Conservation (phyloP, 352 stramenopile genomes). For the Saprolegnia parasitica region DNA sequence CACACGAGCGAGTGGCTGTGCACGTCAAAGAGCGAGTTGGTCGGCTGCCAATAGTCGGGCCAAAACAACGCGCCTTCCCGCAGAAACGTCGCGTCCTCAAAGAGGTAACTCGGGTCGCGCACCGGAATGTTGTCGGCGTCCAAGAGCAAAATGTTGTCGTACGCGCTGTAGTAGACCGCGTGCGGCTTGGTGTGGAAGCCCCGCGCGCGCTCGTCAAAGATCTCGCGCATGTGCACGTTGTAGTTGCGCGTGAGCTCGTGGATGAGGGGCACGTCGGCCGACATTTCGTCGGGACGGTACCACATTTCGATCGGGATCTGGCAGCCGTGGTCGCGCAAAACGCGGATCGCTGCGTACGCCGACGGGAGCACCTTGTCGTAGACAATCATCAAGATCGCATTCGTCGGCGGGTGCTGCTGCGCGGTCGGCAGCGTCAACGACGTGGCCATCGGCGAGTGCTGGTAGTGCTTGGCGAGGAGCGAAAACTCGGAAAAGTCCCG, state of each 20-base stretch:
- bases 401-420: conserved; percentile 38
- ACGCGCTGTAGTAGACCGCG: conserved; percentile 82
- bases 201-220: conserved; percentile 67
- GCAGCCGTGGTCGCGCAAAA: conserved; percentile 72
- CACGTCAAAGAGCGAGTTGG: conserved; percentile 72
- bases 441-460: conserved; percentile 60
- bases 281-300: conserved; percentile 83
- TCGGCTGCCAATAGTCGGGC: conserved; percentile 68
- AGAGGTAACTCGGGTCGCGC: conserved; percentile 80
- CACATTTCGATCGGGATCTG: conserved; percentile 77
- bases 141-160: conserved; percentile 77
- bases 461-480: conserved; percentile 60
- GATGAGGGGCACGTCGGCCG: conserved; percentile 66
- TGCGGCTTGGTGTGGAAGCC: conserved; percentile 82
- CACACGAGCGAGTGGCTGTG: conserved; percentile 68
- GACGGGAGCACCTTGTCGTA: conserved; percentile 77
- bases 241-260: conserved; percentile 59
- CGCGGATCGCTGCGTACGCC: conserved; percentile 70
- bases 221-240: conserved; percentile 72
- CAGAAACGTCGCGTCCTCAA: conserved; percentile 71
- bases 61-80: conserved; percentile 78
- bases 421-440: conserved; percentile 49
- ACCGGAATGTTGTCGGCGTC: conserved; percentile 78
- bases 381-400: conserved; percentile 80
- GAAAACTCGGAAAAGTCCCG: conserved; percentile 79